Base-by-base conservation (phyloP, 2,329 filamentous ascomycete genomes). In the Colletotrichum falcatum region DNA sequence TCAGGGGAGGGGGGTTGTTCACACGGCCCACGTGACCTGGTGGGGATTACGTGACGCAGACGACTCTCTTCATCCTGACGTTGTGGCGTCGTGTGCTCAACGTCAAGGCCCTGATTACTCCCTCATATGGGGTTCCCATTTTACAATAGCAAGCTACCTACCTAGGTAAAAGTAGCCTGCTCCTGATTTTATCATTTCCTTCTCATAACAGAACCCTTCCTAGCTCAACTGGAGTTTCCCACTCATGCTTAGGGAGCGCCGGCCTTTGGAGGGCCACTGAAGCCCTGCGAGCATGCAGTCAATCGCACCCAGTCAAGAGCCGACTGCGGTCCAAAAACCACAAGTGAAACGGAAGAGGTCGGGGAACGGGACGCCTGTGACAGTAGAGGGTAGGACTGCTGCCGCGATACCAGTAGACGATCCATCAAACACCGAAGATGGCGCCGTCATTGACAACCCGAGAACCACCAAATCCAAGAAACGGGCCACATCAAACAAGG, bases 1-100 rank as follows among this genome's bases (percentile, higher is more conserved):
- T 55, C 33, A 7, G 6, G 2, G 23, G 42, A n/a, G n/a, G n/a
- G n/a, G n/a, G n/a, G n/a, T n/a, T n/a, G n/a, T n/a, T n/a, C 14
- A 18, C 30, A 11, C 28, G 44, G 33, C 7, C 33, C 80, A 82
- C 80, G 80, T 82, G 80, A 82, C 75, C 59, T 75, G 79, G 80
- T 76, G 79, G 78, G 75, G 77, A 67, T 81, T 77, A 76, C 78
- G 80, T 72, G 80, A 76, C 69, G 65, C 69, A 71, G 33, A 64
- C 56, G 69, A 70, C 60, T 65, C 16, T 23, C 33, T 30, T 58
- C 56, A 30, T 33, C 26, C 18, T 54, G 30, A 39, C n/a, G 55
- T 23, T n/a, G 69, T 60, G 65, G 46, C 54, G 55, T 60, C 16
- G 37, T 48, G 65, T 39, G 42, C 33, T 44, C n/a, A 23, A 5